Conservation (phyloP, 495 filamentous ascomycete genomes). For the Aspergillus sparsus region DNA sequence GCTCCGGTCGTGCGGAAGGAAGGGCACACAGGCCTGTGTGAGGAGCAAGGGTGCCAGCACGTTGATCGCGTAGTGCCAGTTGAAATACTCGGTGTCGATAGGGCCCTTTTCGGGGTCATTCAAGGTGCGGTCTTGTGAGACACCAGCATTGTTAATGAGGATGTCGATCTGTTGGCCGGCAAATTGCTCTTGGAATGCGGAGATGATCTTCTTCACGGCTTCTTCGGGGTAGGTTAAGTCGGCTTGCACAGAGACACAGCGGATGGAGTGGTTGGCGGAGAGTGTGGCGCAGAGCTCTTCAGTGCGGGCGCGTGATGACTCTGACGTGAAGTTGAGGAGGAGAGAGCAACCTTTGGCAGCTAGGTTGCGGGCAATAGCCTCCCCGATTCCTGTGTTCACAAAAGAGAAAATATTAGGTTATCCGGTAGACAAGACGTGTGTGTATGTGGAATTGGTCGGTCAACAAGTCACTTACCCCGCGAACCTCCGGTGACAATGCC, state of each 20-base stretch:
- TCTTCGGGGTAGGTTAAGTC: conserved; percentile 52
- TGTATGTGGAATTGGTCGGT: conserved; percentile 9
- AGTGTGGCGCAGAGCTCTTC: conserved; percentile 47
- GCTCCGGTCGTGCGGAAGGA: conserved; percentile 70
- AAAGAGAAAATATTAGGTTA: too few relatives aligned
- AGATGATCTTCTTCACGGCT: conserved; percentile 34
- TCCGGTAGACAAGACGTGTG: background rate
- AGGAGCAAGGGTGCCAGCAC: conserved; percentile 84
- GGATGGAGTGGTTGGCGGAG: conserved; percentile 41
- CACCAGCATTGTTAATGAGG: conserved; percentile 84
- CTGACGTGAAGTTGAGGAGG: conserved; percentile 72
- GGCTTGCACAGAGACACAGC: conserved; percentile 56
- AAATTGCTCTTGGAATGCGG: conserved; percentile 54
- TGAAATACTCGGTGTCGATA: conserved; percentile 60
- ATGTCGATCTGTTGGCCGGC: conserved; percentile 67
- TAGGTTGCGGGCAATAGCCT: conserved; percentile 77
- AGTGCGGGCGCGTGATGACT: conserved; percentile 45
- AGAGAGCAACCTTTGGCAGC: conserved; percentile 71
- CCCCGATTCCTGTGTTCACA: conserved; percentile 69
- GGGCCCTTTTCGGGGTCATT: conserved; percentile 53
- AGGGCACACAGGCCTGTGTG: conserved; percentile 66
- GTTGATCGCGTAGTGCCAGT: conserved; percentile 75
- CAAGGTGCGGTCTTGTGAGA: conserved; percentile 61
- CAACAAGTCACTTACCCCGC: conserved; percentile 55
- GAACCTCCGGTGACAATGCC: conserved; percentile 79